Evolutionary conservation across 1,284 basidiomycete species (phyloP), one percentile per base, ranked within the genome.

Genomic region (Leccinum griseonigrum): DNA sequence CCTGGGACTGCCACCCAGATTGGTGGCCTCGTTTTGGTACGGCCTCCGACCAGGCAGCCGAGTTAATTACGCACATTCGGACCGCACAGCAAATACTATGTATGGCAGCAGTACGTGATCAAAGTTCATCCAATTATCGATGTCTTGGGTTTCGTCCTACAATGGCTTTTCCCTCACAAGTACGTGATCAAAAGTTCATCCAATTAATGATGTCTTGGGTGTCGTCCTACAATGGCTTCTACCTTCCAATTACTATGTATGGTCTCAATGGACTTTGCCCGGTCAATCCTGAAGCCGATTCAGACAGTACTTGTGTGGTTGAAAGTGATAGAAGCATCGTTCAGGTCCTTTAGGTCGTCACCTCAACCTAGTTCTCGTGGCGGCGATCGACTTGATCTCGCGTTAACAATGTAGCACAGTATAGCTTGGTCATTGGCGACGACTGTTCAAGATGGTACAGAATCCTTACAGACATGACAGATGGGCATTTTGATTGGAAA

Each of bases 11-110:
- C 32, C 40, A 26, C 22, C 22, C 22, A 26, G 22, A 26, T 26
- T 26, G 22, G 22, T 26, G 22, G 22, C 48, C 18, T 51, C 55
- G 48, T 32, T 31, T 65, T 48, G 54, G 51, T 54, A 63, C 51
- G 46, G 58, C 56, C 50, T 40, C 38, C 28, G 67, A 46, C 18
- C 18, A 4, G 36, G 26, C 36, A 28, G 57, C 66, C 59, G 55
- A 67, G 18, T 7, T 48, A 18, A 38, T 32, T 26, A 10, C 29
- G 16, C 3, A 5, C 13, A 28, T 51, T 51, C 48, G 34, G 63
- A 26, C 43, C 62, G n/a, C 26, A 28, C 50, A 51, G 26, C 7
- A 48, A 48, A 7, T 28, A 51, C 50, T 28, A 11, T 32, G 6
- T 32, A 28, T 43, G 31, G n/a, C 56, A 8, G 34, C 38, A 32